Evolutionary conservation across 495 filamentous ascomycete genomes (phyloP).

Genomic region (Lophiostoma macrostomum): DNA sequence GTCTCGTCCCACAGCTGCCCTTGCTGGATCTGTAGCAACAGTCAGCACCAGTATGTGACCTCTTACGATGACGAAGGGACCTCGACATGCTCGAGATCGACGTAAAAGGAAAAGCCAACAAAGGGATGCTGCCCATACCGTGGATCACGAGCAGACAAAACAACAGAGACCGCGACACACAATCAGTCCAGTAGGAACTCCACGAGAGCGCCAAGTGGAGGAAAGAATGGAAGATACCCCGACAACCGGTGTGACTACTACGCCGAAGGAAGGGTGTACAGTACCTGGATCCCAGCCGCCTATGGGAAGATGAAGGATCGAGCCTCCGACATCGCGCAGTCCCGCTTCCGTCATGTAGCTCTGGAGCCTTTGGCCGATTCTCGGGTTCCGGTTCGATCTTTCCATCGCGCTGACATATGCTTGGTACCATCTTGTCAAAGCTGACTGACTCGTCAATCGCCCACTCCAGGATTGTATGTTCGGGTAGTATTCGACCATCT

Average conservation of each 20-base stretch:
- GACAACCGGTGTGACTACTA: too few relatives aligned
- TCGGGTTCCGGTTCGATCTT: conserved; percentile 32
- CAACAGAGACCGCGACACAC: too few relatives aligned
- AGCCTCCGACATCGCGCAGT: conserved; percentile 17
- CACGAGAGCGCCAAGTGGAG: too few relatives aligned
- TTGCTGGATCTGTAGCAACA: conserved; percentile 17
- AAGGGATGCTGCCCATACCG: too few relatives aligned
- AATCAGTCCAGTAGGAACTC: too few relatives aligned
- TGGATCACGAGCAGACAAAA: too few relatives aligned
- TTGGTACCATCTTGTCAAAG: conserved; percentile 35
- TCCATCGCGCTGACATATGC: conserved; percentile 33
- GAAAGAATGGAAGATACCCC: too few relatives aligned
- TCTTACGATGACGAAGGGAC: too few relatives aligned
- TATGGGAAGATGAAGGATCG: conserved; percentile 23
- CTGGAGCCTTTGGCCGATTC: conserved; percentile 33
- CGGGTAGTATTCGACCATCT: conserved; percentile 85
- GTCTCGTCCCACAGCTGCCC: conserved; percentile 25
- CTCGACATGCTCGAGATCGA: too few relatives aligned
- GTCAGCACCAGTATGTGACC: too few relatives aligned
- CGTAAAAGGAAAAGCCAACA: too few relatives aligned
- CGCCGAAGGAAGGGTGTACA: neutral
- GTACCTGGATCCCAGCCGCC: conserved; percentile 30
- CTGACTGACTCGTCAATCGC: conserved; percentile 56
- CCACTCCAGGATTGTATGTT: conserved; percentile 91
- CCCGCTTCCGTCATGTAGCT: conserved; percentile 20